phyloP scores from a whole-genome alignment of 768 basidiomycete species.

The Kwoniella botswanensis region DNA sequence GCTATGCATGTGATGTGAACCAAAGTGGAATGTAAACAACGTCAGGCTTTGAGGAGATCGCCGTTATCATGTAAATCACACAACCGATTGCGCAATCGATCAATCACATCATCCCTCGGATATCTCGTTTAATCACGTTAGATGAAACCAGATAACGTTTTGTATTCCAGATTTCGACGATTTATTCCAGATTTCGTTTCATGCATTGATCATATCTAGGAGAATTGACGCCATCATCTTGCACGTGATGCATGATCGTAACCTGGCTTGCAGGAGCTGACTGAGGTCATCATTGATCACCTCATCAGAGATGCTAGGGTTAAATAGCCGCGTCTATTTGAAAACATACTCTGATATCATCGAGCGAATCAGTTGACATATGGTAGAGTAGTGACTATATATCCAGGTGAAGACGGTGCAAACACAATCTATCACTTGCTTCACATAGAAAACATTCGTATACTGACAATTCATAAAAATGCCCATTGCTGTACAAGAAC shows the following conservation, averaged over 20 bases:
- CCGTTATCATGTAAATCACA: not conserved
- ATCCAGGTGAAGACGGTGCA: not conserved
- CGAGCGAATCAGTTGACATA: too few species aligned
- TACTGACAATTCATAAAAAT: constrained; percentile 2
- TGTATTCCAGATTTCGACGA: constrained; percentile 7
- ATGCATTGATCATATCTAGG: constrained; percentile 4
- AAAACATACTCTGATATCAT: not conserved
- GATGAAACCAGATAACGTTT: not conserved
- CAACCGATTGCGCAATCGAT: not conserved
- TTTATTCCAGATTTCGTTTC: not conserved
- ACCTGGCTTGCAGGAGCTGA: not conserved
- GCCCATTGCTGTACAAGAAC: constrained; percentile 26
- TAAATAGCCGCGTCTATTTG: not conserved
- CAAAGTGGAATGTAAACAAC: not conserved
- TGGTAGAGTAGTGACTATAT: too few species aligned
- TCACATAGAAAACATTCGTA: not conserved
- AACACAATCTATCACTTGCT: not conserved
- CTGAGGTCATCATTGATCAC: not conserved
- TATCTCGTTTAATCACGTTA: not conserved
- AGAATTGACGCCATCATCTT: not conserved
- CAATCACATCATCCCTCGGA: not conserved
- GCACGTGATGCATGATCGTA: not conserved
- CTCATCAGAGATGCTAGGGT: not conserved
- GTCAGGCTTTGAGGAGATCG: not conserved
- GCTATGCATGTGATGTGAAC: not conserved